Conservation (phyloP, 2,329 filamentous ascomycete genomes). For the Aspergillus eucalypticola region DNA sequence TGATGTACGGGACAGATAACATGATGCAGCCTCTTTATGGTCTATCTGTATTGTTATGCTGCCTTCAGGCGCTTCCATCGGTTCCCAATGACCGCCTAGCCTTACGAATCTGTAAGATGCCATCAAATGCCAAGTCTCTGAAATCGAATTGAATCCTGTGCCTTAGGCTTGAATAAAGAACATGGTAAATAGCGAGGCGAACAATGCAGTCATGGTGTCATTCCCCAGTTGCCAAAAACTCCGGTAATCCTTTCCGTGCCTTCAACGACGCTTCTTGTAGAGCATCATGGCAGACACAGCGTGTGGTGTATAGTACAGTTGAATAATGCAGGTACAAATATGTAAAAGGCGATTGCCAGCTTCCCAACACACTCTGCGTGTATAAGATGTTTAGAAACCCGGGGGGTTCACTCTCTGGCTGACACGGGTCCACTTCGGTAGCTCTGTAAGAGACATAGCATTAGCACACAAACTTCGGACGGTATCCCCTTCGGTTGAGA, state of each 20-base stretch:
- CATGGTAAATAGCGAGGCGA: slow-evolving; percentile 23
- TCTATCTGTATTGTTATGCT: slow-evolving; percentile 6
- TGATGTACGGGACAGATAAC: slow-evolving; percentile 9
- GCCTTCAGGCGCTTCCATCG: not conserved
- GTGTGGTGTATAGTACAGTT: slow-evolving; percentile 35
- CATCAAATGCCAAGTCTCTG: not conserved
- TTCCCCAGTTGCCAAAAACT: slow-evolving; percentile 37
- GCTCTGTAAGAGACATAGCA: slow-evolving; percentile 53
- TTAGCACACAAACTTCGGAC: not conserved
- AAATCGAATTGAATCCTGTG: slow-evolving; percentile 6
- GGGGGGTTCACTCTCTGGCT: slow-evolving; percentile 92
- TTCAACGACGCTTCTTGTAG: slow-evolving; percentile 14
- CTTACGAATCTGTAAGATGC: not conserved
- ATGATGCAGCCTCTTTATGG: not conserved
- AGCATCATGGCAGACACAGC: slow-evolving; percentile 6
- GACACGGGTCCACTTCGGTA: slow-evolving; percentile 92
- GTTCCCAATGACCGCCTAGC: slow-evolving; percentile 1
- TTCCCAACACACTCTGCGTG: not conserved
- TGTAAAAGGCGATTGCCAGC: not conserved
- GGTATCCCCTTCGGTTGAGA: not conserved
- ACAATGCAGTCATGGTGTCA: slow-evolving; percentile 22
- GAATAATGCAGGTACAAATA: slow-evolving; percentile 11
- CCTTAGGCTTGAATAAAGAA: slow-evolving; percentile 28
- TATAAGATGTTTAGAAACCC: slow-evolving; percentile 66
- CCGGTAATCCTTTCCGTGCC: slow-evolving; percentile 31